These are phyloP conservation scores for Aspergillus nanangensis DNA, from an alignment of 495 filamentous ascomycete genomes.

Conservation along the genomic window DNA sequence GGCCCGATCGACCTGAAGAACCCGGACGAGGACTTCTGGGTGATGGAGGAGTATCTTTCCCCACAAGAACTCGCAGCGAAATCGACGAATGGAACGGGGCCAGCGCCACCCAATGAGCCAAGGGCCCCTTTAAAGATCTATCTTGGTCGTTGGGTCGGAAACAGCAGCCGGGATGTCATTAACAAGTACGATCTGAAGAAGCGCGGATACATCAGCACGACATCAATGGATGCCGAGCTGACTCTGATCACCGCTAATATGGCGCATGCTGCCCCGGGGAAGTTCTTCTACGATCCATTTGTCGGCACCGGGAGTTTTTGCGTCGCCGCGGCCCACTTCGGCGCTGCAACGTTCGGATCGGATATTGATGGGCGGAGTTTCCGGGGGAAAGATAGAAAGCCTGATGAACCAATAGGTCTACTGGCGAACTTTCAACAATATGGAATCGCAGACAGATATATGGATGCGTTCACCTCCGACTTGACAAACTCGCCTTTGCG, in stretches of 20 bases:
- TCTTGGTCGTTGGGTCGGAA: conserved; percentile 64
- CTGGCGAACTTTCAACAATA: conserved; percentile 83
- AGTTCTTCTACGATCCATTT: conserved; percentile 88
- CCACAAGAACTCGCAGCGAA: conserved; percentile 24
- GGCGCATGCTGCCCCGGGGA: conserved; percentile 73
- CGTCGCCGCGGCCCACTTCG: conserved; percentile 84
- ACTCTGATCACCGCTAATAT: conserved; percentile 91
- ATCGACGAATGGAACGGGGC: too few species aligned
- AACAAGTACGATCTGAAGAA: conserved; percentile 86
- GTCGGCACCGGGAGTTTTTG: conserved; percentile 91
- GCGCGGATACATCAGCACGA: conserved; percentile 87
- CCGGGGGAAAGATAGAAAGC: conserved; percentile 58
- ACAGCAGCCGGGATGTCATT: conserved; percentile 60
- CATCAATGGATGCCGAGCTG: conserved; percentile 93
- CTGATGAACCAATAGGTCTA: conserved; percentile 46
- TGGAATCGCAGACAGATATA: conserved; percentile 53
- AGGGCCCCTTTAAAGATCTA: conserved; percentile 60
- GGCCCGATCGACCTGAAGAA: conserved; percentile 71
- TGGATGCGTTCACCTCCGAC: conserved; percentile 80
- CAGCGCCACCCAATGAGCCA: too few species aligned
- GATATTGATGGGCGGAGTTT: conserved; percentile 92
- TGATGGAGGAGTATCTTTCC: conserved; percentile 74
- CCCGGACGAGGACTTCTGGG: conserved; percentile 66
- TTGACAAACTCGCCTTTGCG: conserved; percentile 83
- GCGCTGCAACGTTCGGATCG: conserved; percentile 71